A percentile compares a stretch with the other conserved stretches of the same genome.
Evolutionary conservation across 1,139 yeast species (phyloP).

Genomic region (Arxiozyma telluris): DNA sequence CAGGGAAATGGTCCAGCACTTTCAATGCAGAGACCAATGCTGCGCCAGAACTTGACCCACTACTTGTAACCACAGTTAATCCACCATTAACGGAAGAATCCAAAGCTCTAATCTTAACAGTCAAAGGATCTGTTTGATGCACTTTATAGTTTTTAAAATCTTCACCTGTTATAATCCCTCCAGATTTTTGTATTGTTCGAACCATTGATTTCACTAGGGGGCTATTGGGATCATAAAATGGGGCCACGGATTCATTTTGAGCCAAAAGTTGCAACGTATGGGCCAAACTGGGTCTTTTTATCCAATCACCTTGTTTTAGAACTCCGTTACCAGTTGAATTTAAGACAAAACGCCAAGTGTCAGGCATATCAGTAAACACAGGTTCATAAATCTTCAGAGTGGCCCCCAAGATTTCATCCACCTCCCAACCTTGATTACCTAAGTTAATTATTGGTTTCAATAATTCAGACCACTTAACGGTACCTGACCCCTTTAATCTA

Average conservation of each 20-base stretch:
- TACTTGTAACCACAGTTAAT: slow-evolving; percentile 53
- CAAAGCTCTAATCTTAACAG: slow-evolving; percentile 28
- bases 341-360: slow-evolving; percentile 50
- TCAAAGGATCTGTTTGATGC: slow-evolving; percentile 47
- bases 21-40: slow-evolving; percentile 71
- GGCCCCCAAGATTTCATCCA: slow-evolving; percentile 43
- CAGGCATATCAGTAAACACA: slow-evolving; percentile 27
- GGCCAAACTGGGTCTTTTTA: slow-evolving; percentile 55
- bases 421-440: slow-evolving; percentile 59
- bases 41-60: slow-evolving; percentile 77
- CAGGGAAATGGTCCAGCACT: slow-evolving; percentile 42
- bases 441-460: slow-evolving; percentile 66
- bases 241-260: slow-evolving; percentile 58
- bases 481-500: slow-evolving; percentile 58
- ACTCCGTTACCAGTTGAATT: slow-evolving; percentile 29
- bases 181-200: slow-evolving; percentile 36
- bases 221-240: slow-evolving; percentile 77
- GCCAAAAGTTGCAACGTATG: slow-evolving; percentile 62
- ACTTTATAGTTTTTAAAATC: slow-evolving; percentile 63
- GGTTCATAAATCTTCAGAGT: slow-evolving; percentile 34
- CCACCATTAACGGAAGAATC: slow-evolving; percentile 32
- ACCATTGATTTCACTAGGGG: slow-evolving; percentile 57
- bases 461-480: slow-evolving; percentile 61
- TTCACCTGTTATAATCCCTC: slow-evolving; percentile 51
- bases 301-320: slow-evolving; percentile 46